A percentile compares a stretch with the other conserved stretches of the same genome.
These are phyloP conservation scores for Coemansia aciculifera DNA, from an alignment of 192 early-diverging fungal genomes.

Conservation along the genomic window DNA sequence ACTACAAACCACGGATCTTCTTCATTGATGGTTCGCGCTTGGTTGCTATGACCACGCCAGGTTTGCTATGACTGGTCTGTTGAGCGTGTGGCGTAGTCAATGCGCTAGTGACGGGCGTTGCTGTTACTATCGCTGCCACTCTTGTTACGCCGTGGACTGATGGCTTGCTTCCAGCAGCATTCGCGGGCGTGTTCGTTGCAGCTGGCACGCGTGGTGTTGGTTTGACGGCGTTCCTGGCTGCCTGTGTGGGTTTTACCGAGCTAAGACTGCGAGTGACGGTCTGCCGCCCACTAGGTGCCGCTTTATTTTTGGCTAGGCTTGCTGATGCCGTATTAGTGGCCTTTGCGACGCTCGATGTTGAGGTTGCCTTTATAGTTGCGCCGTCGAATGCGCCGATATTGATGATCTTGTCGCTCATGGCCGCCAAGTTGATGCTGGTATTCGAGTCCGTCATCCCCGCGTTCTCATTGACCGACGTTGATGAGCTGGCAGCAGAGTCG, in stretches of 20 bases:
- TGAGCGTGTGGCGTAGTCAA: background rate
- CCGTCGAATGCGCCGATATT: slow-evolving; percentile 36
- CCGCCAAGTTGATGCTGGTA: slow-evolving; percentile 37
- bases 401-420: slow-evolving; percentile 36
- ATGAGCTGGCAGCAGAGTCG: background rate
- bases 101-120: background rate
- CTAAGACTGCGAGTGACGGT: slow-evolving; percentile 23
- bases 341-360: slow-evolving; percentile 11
- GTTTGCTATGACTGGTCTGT: background rate
- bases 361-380: slow-evolving; percentile 16
- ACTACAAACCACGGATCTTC: slow-evolving; percentile 36
- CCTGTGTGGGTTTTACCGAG: slow-evolving; percentile 3
- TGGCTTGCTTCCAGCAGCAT: slow-evolving; percentile 4
- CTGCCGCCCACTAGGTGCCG: slow-evolving; percentile 13
- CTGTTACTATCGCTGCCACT: background rate
- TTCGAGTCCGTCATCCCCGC: slow-evolving; percentile 15
- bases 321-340: background rate
- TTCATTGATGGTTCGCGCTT: slow-evolving; percentile 38
- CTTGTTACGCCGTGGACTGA: background rate
- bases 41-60: background rate
- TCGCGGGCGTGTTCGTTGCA: background rate
- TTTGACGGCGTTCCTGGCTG: slow-evolving; percentile 2
- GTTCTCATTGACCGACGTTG: slow-evolving; percentile 2
- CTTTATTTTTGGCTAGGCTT: background rate
- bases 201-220: background rate